Percentiles rank a stretch among this genome's conserved stretches.
phyloP scores from a whole-genome alignment of 768 basidiomycete species.

The Mycena vulgaris region DNA sequence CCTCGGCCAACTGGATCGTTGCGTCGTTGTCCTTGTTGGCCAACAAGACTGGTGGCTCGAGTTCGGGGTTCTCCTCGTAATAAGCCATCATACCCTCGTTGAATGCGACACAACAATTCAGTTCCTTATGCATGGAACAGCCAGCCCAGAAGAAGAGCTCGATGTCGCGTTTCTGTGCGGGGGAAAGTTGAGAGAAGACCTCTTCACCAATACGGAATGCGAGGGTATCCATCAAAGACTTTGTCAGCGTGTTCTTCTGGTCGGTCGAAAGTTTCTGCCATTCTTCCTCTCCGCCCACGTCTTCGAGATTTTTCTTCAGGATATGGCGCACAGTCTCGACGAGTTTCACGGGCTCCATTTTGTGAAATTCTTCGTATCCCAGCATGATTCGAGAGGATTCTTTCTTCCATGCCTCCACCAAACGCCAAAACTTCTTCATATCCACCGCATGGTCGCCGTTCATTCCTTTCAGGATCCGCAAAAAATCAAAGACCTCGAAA shows the following conservation, averaged over 20 bases:
- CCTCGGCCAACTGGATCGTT: conserved; percentile 18
- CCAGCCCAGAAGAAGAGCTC: too few relatives aligned
- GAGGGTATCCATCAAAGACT: conserved; percentile 16
- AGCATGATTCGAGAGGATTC: neutral
- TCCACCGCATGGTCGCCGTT: conserved; percentile 25
- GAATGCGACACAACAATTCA: conserved; percentile 39
- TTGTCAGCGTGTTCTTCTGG: conserved; percentile 22
- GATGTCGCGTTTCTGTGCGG: conserved; percentile 35
- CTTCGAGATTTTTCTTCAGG: neutral
- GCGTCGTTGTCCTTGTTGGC: conserved; percentile 43
- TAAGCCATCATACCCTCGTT: conserved; percentile 33
- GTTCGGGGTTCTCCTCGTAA: conserved; percentile 18
- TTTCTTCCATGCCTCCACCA: conserved; percentile 2
- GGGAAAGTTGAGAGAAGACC: conserved; percentile 6
- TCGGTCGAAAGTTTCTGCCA: conserved; percentile 20
- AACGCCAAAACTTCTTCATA: conserved; percentile 7
- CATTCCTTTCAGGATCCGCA: conserved; percentile 9
- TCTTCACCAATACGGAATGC: conserved; percentile 31
- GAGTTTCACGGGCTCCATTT: neutral
- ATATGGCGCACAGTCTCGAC: neutral
- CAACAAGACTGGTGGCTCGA: conserved; percentile 34
- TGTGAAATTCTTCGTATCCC: conserved; percentile 6
- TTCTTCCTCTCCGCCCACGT: conserved; percentile 12
- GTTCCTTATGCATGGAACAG: conserved; percentile 50
- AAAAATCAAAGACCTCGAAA: conserved; percentile 15